Base-by-base conservation (phyloP, 2,329 filamentous ascomycete genomes). In the Cyphellophora europaea region DNA sequence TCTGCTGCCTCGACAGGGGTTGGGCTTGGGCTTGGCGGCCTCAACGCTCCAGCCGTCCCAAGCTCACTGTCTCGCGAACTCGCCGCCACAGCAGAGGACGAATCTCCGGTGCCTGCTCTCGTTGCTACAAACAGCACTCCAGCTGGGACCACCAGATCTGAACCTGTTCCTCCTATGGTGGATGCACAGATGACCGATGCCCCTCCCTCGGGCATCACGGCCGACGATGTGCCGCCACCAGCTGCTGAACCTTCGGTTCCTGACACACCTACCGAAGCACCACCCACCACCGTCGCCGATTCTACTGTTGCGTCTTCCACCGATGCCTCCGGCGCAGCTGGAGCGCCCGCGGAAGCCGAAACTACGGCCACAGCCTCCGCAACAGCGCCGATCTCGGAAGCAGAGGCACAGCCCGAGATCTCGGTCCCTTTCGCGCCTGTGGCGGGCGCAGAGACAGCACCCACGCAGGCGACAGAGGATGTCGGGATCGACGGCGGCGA, bases 291-390 rank as follows among this genome's bases (percentile, higher is more conserved):
- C 11, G 23, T 6, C 11, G 14, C 11, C n/a, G 23, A 15, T 5
- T n/a, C 31, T 14, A 33, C 31, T 6, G 14, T 14, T 8, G 21
- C 21, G n/a, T 8, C 31, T 5, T n/a, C 31, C 17, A 33, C 31
- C 8, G 14, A 19, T 8, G 21, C 21, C 8, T 8, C 21, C 21
- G 21, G n/a, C 21, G 21, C n/a, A n/a, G 21, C 8, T 25, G 8
- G n/a, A 25, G 21, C 21, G 21, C 21, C 21, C 8, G n/a, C n/a
- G 8, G 21, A 8, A 8, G 8, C 21, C 21, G 8, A 8, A 25
- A 8, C n/a, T n/a, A 25, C 8, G 8, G 21, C n/a, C 21, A n/a
- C 21, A 8, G 21, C 21, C 8, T 8, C 8, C n/a, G 21, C 8
- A 8, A 25, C 21, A 8, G 21, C 21, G 8, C 21, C 21, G 21